phyloP scores from a whole-genome alignment of 139 green algal species.

The Marvania coccoides region DNA sequence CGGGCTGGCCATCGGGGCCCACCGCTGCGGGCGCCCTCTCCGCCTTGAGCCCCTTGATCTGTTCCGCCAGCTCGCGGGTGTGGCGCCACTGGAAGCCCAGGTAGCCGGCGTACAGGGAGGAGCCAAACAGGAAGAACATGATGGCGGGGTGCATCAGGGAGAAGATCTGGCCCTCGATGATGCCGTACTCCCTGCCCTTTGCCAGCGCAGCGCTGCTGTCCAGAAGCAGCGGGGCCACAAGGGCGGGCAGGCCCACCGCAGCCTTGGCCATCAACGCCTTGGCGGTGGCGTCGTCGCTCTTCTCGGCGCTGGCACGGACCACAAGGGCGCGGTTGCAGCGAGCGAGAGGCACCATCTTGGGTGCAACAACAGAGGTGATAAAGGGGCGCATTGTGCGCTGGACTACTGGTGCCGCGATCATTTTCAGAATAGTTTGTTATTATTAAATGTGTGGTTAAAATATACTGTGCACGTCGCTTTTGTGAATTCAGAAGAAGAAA shows the following conservation, averaged over 20 bases:
- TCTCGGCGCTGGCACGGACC: not conserved
- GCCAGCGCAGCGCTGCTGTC: not conserved
- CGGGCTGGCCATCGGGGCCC: conserved; percentile 26
- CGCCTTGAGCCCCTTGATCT: conserved; percentile 73
- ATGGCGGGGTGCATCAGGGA: conserved; percentile 73
- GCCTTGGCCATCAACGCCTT: not conserved
- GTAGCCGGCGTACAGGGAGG: conserved; percentile 76
- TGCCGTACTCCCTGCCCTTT: conserved; percentile 1
- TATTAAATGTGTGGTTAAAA: too few relatives aligned
- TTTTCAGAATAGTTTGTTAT: too few relatives aligned
- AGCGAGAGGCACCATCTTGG: not conserved
- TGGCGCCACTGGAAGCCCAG: conserved; percentile 83
- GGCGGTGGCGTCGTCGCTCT: not conserved
- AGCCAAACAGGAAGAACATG: conserved; percentile 73
- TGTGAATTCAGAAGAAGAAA: too few relatives aligned
- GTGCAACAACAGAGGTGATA: too few relatives aligned
- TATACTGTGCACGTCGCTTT: too few relatives aligned
- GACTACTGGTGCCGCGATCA: too few relatives aligned
- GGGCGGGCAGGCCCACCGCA: not conserved
- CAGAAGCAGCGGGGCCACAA: not conserved
- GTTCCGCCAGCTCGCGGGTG: conserved; percentile 39
- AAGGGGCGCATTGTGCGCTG: too few relatives aligned
- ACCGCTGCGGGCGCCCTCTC: conserved; percentile 39
- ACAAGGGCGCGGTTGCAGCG: not conserved
- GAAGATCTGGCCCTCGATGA: conserved; percentile 24